Conservation (phyloP, 768 basidiomycete genomes). For the Hortiboletus campestris region DNA sequence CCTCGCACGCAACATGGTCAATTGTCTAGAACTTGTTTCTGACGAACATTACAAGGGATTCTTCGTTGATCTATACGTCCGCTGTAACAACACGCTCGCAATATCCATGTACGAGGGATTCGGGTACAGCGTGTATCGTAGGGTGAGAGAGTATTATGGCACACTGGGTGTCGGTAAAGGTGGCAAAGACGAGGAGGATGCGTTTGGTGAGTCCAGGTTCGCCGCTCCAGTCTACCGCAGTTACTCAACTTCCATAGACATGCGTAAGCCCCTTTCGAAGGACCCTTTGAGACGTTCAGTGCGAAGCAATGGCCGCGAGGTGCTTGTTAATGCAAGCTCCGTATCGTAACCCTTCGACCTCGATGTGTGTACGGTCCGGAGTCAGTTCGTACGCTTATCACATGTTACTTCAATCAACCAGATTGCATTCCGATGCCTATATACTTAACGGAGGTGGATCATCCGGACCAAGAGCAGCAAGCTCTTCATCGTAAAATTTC, state of each 20-base stretch:
- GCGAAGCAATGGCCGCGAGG: constrained; percentile 68
- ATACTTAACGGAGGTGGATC: constrained; percentile 46
- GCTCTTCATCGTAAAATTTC: constrained; percentile 73
- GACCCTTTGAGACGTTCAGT: constrained; percentile 64
- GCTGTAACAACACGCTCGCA: constrained; percentile 81
- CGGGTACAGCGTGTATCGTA: constrained; percentile 89
- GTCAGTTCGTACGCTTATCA: constrained; percentile 1
- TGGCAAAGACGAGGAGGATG: constrained; percentile 84
- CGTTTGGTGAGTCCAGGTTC: constrained; percentile 67
- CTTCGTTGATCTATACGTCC: constrained; percentile 96
- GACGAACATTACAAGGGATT: constrained; percentile 77
- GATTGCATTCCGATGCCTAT: constrained; percentile 22
- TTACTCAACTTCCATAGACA: constrained; percentile 36
- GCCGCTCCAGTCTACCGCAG: neutral
- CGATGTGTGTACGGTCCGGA: constrained; percentile 6
- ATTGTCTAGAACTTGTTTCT: constrained; percentile 80
- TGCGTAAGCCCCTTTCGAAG: constrained; percentile 72
- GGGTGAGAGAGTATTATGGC: constrained; percentile 90
- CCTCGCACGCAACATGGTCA: constrained; percentile 85
- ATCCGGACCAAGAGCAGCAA: constrained; percentile 48
- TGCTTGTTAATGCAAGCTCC: constrained; percentile 50
- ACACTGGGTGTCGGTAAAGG: constrained; percentile 71
- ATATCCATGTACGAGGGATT: constrained; percentile 90
- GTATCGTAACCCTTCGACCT: constrained; percentile 32
- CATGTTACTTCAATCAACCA: constrained; percentile 7